phyloP scores from a whole-genome alignment of 768 basidiomycete species.

The Naganishia antarctica region DNA sequence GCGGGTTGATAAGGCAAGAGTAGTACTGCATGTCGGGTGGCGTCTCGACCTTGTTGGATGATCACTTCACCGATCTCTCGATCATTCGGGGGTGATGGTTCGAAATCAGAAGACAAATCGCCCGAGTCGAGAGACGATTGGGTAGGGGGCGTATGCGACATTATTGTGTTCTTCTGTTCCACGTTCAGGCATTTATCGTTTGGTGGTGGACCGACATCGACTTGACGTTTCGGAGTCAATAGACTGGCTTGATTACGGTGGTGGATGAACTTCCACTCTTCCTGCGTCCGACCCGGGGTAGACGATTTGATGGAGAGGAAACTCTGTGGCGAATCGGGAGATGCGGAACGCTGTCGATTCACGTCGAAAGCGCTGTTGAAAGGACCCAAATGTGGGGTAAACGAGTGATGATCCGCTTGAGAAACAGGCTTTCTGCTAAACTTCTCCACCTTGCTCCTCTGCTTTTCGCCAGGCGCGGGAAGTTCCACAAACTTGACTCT shows the following conservation, averaged over 20 bases:
- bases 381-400: too few species aligned
- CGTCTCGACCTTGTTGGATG: background rate
- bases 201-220: background rate
- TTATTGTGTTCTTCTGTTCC: too few species aligned
- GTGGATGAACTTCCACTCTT: constrained; percentile 5
- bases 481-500: background rate
- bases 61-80: background rate
- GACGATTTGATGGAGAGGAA: background rate
- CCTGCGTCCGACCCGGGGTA: background rate
- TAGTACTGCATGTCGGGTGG: background rate
- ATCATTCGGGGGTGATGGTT: background rate
- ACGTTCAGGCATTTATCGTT: background rate
- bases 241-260: background rate
- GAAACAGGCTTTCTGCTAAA: too few species aligned
- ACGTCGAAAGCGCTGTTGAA: too few species aligned
- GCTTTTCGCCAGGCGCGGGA: too few species aligned
- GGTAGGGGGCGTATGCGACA: background rate
- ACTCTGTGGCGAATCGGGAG: too few species aligned
- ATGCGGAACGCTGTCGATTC: too few species aligned
- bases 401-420: too few species aligned
- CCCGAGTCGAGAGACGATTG: background rate
- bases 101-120: background rate
- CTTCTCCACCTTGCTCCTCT: too few species aligned
- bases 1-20: background rate
- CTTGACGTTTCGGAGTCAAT: background rate